phyloP scores from a whole-genome alignment of 306 rosid genomes.

The Elaeagnus macrophylla region DNA sequence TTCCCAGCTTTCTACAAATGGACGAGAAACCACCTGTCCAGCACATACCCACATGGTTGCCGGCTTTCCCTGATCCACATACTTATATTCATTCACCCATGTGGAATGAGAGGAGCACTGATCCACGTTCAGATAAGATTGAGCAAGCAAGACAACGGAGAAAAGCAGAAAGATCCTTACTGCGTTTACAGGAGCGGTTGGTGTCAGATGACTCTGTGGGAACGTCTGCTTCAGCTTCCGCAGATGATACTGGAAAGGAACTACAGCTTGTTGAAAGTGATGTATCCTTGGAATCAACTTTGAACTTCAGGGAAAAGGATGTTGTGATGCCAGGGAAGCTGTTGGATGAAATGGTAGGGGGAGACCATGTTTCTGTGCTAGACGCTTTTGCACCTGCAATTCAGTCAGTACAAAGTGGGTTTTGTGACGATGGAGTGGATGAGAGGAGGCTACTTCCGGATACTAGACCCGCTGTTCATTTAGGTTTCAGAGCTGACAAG shows the following conservation, averaged over 20 bases:
- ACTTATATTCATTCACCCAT: conserved; percentile 70
- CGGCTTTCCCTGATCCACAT: conserved; percentile 89
- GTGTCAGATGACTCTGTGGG: conserved; percentile 29
- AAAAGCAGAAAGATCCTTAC: conserved; percentile 80
- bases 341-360: conserved; percentile 22
- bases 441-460: conserved; percentile 41
- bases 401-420: conserved; percentile 46
- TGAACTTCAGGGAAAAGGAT: conserved; percentile 30
- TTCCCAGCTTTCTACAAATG: conserved; percentile 66
- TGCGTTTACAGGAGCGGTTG: conserved; percentile 80
- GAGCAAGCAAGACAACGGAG: conserved; percentile 86
- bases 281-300: conserved; percentile 29
- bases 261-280: conserved; percentile 24
- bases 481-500: conserved; percentile 67
- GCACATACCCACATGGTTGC: conserved; percentile 82
- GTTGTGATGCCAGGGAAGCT: conserved; percentile 32
- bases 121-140: conserved; percentile 68
- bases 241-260: conserved; percentile 22
- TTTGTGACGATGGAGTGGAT: conserved; percentile 45
- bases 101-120: conserved; percentile 64
- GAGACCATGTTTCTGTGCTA: conserved; percentile 44
- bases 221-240: conserved; percentile 13
- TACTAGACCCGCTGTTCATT: conserved; percentile 59
- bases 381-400: conserved; percentile 90
- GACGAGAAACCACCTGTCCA: conserved; percentile 60